Base-by-base conservation (phyloP, 176 grass and related monocot genomes). In the Dendrocalamus sinicus region DNA sequence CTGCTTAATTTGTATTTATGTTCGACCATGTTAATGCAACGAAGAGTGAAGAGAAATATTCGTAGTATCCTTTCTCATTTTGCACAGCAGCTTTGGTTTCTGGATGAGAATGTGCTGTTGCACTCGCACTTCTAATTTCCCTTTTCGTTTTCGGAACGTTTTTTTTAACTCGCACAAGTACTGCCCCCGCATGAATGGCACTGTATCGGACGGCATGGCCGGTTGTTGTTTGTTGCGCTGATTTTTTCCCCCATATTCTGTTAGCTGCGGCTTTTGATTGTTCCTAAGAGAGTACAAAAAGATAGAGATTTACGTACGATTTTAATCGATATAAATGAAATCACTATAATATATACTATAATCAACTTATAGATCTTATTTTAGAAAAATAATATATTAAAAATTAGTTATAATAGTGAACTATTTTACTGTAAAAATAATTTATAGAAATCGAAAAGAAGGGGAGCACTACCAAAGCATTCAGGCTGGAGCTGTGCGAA, bases 11-110 rank as follows among this genome's bases (percentile, higher is more conserved):
- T 48, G 16, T 45, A 46, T 58, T 12, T 84, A 67, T 91, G 73
- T 78, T 4, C 26, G 59, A 68, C 23, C 81, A 62, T 91, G 85
- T 91, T 22, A 91, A 87, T 91, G 80, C 22, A 26, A 52, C 4
- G 28, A 79, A 46, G 85, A 83, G 75, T 61, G 75, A 48, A n/a
- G 22, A 74, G 70, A 66, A 4, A 26, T 57, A 70, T 63, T 74
- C 44, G 9, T 14, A 13, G 24, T 7, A 53, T 53, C 6, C 28
- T 32, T 65, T 65, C 32, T 0, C 47, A 37, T 37, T 65, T 84
- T 50, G 44, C 68, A 46, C 72, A 1, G 26, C 4, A 67, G 15
- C 48, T 23, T 54, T 50, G 37, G 20, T 37, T 86, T 44, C 22
- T 32, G 35, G 13, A 19, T 69, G 19, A 69, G 30, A 26, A 39